These are phyloP conservation scores for Phytopythium kandeliae DNA, from an alignment of 352 stramenopile genomes.

Conservation along the genomic window DNA sequence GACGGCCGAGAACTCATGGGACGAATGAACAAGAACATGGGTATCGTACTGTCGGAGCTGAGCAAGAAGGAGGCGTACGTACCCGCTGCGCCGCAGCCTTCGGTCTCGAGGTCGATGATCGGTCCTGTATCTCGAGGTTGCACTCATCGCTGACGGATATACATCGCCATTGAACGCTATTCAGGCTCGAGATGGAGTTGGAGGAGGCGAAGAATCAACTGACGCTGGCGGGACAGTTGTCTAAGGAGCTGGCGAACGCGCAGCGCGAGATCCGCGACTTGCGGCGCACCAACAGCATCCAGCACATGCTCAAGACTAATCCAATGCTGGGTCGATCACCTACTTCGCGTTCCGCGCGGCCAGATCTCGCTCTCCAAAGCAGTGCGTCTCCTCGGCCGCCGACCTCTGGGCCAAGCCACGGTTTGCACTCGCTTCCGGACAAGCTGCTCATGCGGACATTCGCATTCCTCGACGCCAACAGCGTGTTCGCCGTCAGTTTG, in stretches of 20 bases:
- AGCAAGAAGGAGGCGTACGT: constrained; percentile 57
- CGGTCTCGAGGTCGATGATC: not conserved
- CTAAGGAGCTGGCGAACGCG: constrained; percentile 57
- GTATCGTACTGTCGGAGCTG: constrained; percentile 47
- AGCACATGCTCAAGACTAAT: constrained; percentile 47
- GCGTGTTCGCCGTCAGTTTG: constrained; percentile 64
- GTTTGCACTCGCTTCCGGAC: constrained; percentile 25
- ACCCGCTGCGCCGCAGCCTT: too few species aligned
- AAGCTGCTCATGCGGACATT: constrained; percentile 65
- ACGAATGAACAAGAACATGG: constrained; percentile 45
- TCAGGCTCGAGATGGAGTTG: constrained; percentile 59
- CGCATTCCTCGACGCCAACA: constrained; percentile 60
- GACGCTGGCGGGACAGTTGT: constrained; percentile 39
- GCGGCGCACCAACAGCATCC: constrained; percentile 60
- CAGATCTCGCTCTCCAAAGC: not conserved
- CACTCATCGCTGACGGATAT: not conserved
- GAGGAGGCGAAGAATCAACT: constrained; percentile 52
- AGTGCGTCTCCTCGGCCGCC: not conserved
- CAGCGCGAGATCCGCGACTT: constrained; percentile 76
- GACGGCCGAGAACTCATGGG: constrained; percentile 34
- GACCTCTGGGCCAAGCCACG: not conserved
- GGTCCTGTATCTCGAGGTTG: not conserved
- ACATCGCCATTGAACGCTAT: not conserved
- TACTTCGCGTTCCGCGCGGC: not conserved
- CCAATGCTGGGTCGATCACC: not conserved